phyloP scores from a whole-genome alignment of 1,139 yeast species.

The Hanseniaspora gamundiae region DNA sequence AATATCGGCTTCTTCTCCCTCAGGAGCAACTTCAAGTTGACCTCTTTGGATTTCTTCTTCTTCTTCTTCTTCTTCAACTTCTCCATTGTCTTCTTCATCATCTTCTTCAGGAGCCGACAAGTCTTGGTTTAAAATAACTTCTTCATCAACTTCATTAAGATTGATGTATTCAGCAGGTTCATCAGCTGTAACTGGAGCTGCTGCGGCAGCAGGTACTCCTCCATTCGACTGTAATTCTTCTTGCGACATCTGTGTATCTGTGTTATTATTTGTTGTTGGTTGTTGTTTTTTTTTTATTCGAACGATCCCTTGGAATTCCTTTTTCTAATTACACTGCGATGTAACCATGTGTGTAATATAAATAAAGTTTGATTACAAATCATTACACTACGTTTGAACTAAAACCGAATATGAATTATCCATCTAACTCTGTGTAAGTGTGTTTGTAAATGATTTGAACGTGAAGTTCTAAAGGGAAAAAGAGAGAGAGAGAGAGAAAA shows the following conservation, averaged over 20 bases:
- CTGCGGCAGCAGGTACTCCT: too few relatives aligned
- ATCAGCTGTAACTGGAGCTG: slow-evolving; percentile 4
- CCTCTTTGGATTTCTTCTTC: slow-evolving; percentile 23
- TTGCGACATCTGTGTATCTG: too few relatives aligned
- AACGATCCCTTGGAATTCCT: too few relatives aligned
- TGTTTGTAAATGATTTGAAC: too few relatives aligned
- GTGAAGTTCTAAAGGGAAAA: background rate
- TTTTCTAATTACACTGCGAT: too few relatives aligned
- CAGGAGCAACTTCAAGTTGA: slow-evolving; percentile 6
- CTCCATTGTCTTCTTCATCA: slow-evolving; percentile 26
- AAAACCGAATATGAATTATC: too few relatives aligned
- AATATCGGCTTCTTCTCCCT: slow-evolving; percentile 27
- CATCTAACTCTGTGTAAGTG: too few relatives aligned
- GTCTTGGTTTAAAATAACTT: slow-evolving; percentile 32
- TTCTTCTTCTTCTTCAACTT: slow-evolving; percentile 25
- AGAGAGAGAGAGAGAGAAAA: background rate
- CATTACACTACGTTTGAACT: too few relatives aligned
- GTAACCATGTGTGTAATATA: too few relatives aligned
- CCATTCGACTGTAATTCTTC: too few relatives aligned
- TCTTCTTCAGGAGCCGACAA: slow-evolving; percentile 29
- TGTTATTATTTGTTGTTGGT: background rate
- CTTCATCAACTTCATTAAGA: slow-evolving; percentile 49
- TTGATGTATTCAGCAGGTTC: slow-evolving; percentile 35
- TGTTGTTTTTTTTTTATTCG: too few relatives aligned
- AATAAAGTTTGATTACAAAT: too few relatives aligned